Percentiles rank a stretch among this genome's conserved stretches.
Conservation (phyloP, 805 yeast species). For the Wickerhamomyces pijperi region DNA sequence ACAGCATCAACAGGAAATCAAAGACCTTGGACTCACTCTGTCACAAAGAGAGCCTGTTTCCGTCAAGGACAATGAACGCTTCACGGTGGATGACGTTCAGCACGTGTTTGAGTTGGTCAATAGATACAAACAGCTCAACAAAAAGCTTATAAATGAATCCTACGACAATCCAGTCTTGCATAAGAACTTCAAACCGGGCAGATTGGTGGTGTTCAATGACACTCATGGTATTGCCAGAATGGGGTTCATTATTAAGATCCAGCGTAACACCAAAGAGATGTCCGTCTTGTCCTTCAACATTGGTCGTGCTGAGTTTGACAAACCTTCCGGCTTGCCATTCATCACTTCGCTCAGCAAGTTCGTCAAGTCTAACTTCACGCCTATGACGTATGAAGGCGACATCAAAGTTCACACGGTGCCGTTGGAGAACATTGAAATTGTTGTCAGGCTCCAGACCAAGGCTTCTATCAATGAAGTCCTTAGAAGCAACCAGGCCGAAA, state of each 20-base stretch:
- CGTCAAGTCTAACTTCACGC: slow-evolving; percentile 15
- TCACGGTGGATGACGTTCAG: slow-evolving; percentile 31
- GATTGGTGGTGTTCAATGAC: slow-evolving; percentile 49
- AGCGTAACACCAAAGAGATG: slow-evolving; percentile 5
- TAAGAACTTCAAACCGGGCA: slow-evolving; percentile 38
- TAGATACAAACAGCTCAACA: slow-evolving; percentile 33
- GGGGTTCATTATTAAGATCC: slow-evolving; percentile 43
- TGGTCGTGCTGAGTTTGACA: slow-evolving; percentile 22
- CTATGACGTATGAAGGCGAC: slow-evolving; percentile 19
- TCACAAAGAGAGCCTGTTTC: slow-evolving; percentile 23
- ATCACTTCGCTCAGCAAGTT: slow-evolving; percentile 20
- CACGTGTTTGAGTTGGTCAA: slow-evolving; percentile 32
- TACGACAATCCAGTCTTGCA: slow-evolving; percentile 36
- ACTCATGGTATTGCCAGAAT: slow-evolving; percentile 25
- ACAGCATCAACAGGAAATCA: slow-evolving; percentile 64
- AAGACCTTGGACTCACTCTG: slow-evolving; percentile 38
- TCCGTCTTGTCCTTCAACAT: slow-evolving; percentile 35
- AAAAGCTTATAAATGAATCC: slow-evolving; percentile 35
- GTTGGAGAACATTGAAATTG: slow-evolving; percentile 29
- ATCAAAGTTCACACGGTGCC: slow-evolving; percentile 29
- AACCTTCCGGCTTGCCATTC: slow-evolving; percentile 25
- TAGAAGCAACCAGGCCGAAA: slow-evolving; percentile 16
- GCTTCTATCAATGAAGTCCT: slow-evolving; percentile 6
- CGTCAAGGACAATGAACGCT: slow-evolving; percentile 21
- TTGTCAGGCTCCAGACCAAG: slow-evolving; percentile 23